Base-by-base conservation (phyloP, 768 basidiomycete genomes). In the Leccinellum luteum region DNA sequence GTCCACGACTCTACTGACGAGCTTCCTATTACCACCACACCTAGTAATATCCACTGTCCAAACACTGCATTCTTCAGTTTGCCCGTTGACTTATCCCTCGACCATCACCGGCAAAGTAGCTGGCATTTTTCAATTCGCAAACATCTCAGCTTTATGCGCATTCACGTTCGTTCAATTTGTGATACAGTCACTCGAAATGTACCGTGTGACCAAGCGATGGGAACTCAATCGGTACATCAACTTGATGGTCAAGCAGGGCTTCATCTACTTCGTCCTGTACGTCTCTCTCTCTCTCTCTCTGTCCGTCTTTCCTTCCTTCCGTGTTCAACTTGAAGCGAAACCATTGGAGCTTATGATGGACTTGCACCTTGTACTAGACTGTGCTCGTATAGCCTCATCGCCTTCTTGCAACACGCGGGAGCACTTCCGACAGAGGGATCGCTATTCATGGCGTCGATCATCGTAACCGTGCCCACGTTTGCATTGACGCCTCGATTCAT, bases 401-500 rank as follows among this genome's bases (percentile, higher is more conserved):
- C 5, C 44, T 0, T 14, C 19, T 45, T 45, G 21, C 2, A 3
- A 23, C 3, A 13, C 15, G 3, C 3, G 14, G 44, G 44, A 45
- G 21, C 21, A 21, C 5, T 45, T 0, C n/a, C 43, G 5, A 7
- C 44, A 45, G 13, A 45, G 7, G 5, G 19, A 7, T 9, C 6
- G 21, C 21, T 2, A 21, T 14, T 6, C 14, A 45, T 14, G 21
- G 5, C 14, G 7, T 45, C 14, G 13, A 45, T 14, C 5, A 23
- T 44, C 14, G 10, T 5, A 19, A 6, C 4, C 21, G 43, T 21
- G 9, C 43, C 43, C 14, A 7, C 4, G 14, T 4, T 19, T 17
- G 21, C 21, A 21, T 23, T 45, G 13, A 14, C 6, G 86, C 7
- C 82, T 83, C 59, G 78, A 74, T 63, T 83, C 79, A 3, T 77